These are phyloP conservation scores for Petunia axillaris DNA, from an alignment of 257 asterid genomes.

Conservation along the genomic window DNA sequence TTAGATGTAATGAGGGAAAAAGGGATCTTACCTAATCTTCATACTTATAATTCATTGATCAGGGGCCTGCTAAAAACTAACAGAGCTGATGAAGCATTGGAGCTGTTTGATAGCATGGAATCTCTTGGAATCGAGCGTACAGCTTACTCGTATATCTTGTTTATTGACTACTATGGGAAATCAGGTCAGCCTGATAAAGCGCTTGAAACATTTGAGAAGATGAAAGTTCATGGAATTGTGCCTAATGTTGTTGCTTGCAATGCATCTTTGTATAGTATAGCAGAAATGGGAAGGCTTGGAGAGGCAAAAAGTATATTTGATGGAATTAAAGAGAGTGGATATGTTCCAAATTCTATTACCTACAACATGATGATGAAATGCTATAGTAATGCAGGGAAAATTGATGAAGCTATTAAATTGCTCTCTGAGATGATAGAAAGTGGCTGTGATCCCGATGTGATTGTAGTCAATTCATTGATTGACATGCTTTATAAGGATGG, in stretches of 20 bases:
- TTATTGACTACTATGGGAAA: conserved; percentile 88
- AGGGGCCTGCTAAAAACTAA: conserved; percentile 72
- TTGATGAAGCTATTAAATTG: conserved; percentile 75
- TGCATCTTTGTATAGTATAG: conserved; percentile 79
- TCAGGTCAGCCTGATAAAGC: conserved; percentile 85
- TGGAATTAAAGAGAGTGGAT: conserved; percentile 73
- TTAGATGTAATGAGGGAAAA: conserved; percentile 67
- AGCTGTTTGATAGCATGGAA: conserved; percentile 63
- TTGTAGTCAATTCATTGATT: conserved; percentile 78
- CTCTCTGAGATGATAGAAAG: conserved; percentile 70
- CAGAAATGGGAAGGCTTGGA: conserved; percentile 69
- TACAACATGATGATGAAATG: conserved; percentile 97
- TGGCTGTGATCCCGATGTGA: conserved; percentile 74
- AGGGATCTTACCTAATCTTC: conserved; percentile 73
- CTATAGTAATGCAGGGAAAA: conserved; percentile 69
- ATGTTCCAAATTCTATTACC: conserved; percentile 82
- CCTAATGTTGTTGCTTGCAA: conserved; percentile 88
- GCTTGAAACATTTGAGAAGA: conserved; percentile 73
- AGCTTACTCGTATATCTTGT: conserved; percentile 74
- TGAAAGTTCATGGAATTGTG: conserved; percentile 81
- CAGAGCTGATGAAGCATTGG: conserved; percentile 69
- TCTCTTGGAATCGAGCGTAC: conserved; percentile 56
- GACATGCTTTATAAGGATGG: conserved; percentile 85
- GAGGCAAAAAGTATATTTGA: conserved; percentile 79
- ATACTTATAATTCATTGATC: conserved; percentile 86